Evolutionary conservation across 2,329 filamentous ascomycete genomes (phyloP).

Genomic region (Calycina herbarum): DNA sequence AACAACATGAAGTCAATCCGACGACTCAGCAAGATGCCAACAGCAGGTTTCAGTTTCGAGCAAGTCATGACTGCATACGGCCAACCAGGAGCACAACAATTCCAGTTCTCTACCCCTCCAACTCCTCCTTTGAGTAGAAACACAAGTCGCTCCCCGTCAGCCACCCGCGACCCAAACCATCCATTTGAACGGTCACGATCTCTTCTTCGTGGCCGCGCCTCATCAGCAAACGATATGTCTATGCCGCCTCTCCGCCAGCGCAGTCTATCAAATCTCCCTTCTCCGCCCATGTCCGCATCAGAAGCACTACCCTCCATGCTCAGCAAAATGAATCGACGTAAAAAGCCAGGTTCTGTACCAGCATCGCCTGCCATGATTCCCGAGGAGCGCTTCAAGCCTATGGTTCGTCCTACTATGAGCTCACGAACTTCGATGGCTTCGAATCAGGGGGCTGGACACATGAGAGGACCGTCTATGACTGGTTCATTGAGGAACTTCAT

Average conservation of each 20-base stretch:
- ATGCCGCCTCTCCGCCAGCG: constrained; percentile 9
- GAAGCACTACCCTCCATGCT: constrained; percentile 20
- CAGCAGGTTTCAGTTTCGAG: constrained; percentile 19
- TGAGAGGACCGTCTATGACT: constrained; percentile 17
- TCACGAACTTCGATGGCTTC: neutral
- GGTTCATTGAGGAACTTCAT: constrained; percentile 20
- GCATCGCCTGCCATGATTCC: constrained; percentile 6
- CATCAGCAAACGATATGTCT: neutral
- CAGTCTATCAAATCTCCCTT: neutral
- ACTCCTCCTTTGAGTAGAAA: constrained; percentile 15
- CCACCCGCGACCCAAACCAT: neutral
- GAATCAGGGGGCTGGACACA: constrained; percentile 5
- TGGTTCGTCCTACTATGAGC: constrained; percentile 1
- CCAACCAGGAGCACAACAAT: constrained; percentile 8
- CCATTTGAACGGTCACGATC: neutral
- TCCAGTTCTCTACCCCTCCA: constrained; percentile 5
- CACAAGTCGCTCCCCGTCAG: constrained; percentile 8
- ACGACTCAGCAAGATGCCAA: constrained; percentile 44
- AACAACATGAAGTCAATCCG: constrained; percentile 46
- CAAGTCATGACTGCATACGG: constrained; percentile 26
- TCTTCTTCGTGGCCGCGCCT: neutral
- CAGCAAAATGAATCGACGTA: constrained; percentile 24
- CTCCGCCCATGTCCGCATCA: neutral
- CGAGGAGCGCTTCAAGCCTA: constrained; percentile 7
- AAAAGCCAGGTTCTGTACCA: constrained; percentile 13